Evolutionary conservation across 2,329 filamentous ascomycete species (phyloP).

Genomic region (Fusarium sp.): DNA sequence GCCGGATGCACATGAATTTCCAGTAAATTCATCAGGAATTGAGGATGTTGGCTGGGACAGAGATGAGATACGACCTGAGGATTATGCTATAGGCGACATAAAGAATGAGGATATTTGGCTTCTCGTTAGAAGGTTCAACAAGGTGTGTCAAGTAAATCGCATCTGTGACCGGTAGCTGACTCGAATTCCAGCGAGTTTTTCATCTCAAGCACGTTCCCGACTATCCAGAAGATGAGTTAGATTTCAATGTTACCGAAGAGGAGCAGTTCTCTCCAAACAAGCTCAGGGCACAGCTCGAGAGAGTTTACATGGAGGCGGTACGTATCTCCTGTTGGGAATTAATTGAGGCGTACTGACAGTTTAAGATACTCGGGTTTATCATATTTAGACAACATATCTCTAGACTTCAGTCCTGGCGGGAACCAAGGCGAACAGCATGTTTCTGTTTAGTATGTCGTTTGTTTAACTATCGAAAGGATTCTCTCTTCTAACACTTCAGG

Average conservation of each 20-base stretch:
- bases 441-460: slow-evolving; percentile 16
- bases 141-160: neutral
- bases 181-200: neutral
- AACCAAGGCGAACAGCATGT: slow-evolving; percentile 69
- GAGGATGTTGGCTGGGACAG: slow-evolving; percentile 8
- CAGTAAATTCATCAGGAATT: neutral
- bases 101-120: slow-evolving; percentile 27
- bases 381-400: slow-evolving; percentile 71
- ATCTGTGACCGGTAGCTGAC: rapidly evolving
- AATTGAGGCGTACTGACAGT: neutral
- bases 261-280: slow-evolving; percentile 87
- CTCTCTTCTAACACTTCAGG: neutral
- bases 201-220: slow-evolving; percentile 10
- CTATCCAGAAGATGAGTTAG: slow-evolving; percentile 2
- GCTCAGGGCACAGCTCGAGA: slow-evolving; percentile 78
- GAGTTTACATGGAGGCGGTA: slow-evolving; percentile 81
- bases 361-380: neutral
- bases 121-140: slow-evolving; percentile 24
- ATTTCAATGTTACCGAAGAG: slow-evolving; percentile 66
- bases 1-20: rapidly evolving
- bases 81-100: neutral
- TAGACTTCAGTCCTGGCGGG: slow-evolving; percentile 80
- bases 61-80: neutral
- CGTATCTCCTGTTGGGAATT: slow-evolving; percentile 51
- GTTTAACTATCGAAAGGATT: slow-evolving; percentile 55